These are phyloP conservation scores for Ilyonectria mors-panacis DNA, from an alignment of 2,329 filamentous ascomycete species.

Conservation along the genomic window DNA sequence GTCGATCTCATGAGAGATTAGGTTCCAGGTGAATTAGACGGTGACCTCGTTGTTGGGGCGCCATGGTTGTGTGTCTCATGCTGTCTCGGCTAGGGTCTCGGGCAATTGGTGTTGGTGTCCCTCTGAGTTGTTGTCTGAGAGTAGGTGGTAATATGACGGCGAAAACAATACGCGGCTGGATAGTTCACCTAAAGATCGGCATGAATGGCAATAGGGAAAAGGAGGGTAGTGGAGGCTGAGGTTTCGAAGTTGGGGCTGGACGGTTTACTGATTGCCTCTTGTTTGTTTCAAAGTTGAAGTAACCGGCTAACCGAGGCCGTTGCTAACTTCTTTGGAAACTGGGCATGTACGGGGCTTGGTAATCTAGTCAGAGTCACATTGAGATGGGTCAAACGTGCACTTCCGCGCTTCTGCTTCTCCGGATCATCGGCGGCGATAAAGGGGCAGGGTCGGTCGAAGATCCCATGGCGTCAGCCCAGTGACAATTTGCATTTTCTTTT, in stretches of 20 bases:
- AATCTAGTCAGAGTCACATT: background rate
- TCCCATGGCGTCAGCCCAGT: background rate
- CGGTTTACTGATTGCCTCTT: background rate
- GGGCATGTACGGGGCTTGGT: background rate
- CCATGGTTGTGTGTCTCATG: background rate
- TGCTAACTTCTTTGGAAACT: background rate
- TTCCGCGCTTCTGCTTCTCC: background rate
- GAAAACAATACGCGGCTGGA: background rate
- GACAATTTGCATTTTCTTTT: background rate
- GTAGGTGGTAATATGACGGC: background rate
- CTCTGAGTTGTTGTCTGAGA: background rate
- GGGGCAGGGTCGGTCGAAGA: background rate
- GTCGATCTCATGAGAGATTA: background rate
- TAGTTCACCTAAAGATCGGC: background rate
- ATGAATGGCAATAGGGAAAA: background rate
- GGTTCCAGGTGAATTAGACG: background rate
- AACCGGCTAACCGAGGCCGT: background rate
- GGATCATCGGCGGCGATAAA: background rate
- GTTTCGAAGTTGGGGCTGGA: background rate
- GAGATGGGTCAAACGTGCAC: background rate
- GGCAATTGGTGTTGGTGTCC: background rate
- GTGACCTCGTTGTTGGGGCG: background rate
- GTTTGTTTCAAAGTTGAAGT: background rate
- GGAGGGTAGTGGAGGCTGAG: background rate
- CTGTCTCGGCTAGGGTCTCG: conserved; percentile 6